Percentiles rank a stretch among this genome's conserved stretches.
Evolutionary conservation across 805 yeast genomes (phyloP).

Genomic region (Blastobotrys robertii): DNA sequence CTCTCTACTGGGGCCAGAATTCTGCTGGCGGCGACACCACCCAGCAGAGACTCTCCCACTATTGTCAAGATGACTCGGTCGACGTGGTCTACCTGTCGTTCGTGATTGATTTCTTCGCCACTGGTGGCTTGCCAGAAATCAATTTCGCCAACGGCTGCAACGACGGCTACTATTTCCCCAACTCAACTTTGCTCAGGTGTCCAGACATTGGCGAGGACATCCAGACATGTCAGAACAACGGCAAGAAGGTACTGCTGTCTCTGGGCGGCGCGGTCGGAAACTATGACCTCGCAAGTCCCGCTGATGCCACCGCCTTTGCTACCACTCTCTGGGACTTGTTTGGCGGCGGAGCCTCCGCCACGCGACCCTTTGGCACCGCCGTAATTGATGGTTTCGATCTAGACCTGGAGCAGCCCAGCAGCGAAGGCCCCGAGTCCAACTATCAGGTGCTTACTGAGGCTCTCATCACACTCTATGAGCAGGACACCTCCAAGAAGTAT

Average conservation of each 20-base stretch:
- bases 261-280: conserved; percentile 43
- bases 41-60: conserved; percentile 35
- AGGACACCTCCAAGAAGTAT: conserved; percentile 30
- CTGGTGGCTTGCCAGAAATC: too few relatives aligned
- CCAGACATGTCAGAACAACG: conserved; percentile 56
- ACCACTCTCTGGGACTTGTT: conserved; percentile 36
- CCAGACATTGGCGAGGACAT: conserved; percentile 48
- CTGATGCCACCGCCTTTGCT: conserved; percentile 38
- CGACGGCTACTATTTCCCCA: conserved; percentile 13
- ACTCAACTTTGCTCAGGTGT: conserved; percentile 36
- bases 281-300: conserved; percentile 39
- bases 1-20: conserved; percentile 72
- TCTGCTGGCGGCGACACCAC: conserved; percentile 37
- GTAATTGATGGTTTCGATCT: conserved; percentile 59
- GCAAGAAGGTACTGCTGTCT: conserved; percentile 65
- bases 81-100: conserved; percentile 58
- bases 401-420: conserved; percentile 39
- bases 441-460: conserved; percentile 36
- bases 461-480: conserved; percentile 18
- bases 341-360: conserved; percentile 33
- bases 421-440: conserved; percentile 28
- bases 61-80: conserved; percentile 57
- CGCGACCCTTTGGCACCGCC: conserved; percentile 42
- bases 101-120: conserved; percentile 37
- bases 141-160: conserved; percentile 22